Percentiles rank a stretch among this genome's conserved stretches.
Conservation (phyloP, 148 eudicot genomes). For the Talinum fruticosum region DNA sequence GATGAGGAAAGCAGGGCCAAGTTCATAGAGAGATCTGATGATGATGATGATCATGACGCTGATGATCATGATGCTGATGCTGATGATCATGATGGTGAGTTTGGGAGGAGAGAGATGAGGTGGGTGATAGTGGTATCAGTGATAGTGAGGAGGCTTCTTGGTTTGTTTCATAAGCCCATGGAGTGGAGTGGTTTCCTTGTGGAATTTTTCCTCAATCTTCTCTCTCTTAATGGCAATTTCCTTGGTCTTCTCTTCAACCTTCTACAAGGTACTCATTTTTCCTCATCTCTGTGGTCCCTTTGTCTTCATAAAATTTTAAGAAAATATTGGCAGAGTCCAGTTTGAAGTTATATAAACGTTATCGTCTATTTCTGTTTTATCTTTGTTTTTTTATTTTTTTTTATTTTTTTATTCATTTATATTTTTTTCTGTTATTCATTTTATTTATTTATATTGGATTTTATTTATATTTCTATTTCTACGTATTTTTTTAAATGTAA, state of each 20-base stretch:
- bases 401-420: too few species aligned
- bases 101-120: slow-evolving; percentile 36
- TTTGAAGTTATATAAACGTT: too few species aligned
- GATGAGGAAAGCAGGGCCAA: slow-evolving; percentile 33
- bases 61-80: slow-evolving; percentile 6
- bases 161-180: slow-evolving; percentile 54
- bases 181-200: slow-evolving; percentile 49
- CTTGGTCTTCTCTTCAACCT: slow-evolving; percentile 39
- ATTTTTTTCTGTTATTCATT: too few species aligned
- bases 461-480: too few species aligned
- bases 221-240: slow-evolving; percentile 48
- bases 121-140: slow-evolving; percentile 81
- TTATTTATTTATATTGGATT: too few species aligned
- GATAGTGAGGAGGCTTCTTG: slow-evolving; percentile 48
- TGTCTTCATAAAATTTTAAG: not conserved
- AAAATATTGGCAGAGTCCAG: too few species aligned
- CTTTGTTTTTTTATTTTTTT: too few species aligned
- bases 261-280: slow-evolving; percentile 42
- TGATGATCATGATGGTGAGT: slow-evolving; percentile 9
- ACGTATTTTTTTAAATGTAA: too few species aligned
- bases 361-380: too few species aligned
- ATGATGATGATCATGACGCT: slow-evolving; percentile 10
- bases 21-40: slow-evolving; percentile 37
- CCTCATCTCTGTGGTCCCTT: not conserved
- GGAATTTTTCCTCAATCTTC: slow-evolving; percentile 67